Base-by-base conservation (phyloP, 2,329 filamentous ascomycete species). In the Botrytis cinerea region DNA sequence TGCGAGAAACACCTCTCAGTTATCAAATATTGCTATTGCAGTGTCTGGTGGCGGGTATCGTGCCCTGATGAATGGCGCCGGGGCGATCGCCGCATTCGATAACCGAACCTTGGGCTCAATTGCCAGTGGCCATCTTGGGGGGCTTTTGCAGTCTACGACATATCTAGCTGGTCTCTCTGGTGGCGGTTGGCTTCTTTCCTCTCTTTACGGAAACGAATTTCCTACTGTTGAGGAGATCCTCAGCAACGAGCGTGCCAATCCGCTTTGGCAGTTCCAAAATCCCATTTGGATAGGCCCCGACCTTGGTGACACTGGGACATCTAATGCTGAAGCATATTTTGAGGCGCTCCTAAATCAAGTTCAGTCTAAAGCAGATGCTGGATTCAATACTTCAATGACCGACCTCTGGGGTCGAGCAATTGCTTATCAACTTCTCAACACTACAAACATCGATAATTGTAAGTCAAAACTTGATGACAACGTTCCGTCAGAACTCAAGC, bases 401-500 rank as follows among this genome's bases (percentile, higher is more conserved):
- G 94, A 98, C 83, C 93, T 94, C 82, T 97, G 94, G 92, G 93
- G 92, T 38, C 91, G 94, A 74, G 93, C 93, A 63, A 86, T 97
- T 25, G 91, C 91, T 1, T 97, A 92, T 82, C 94, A 97, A 83
- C 87, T 97, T 67, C 88, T 97, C 80, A 92, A 95, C 80, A 92
- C 89, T 9, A 87, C 86, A 1, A 83, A 92, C 74, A 94, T 94
- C 54, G 94, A 93, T 0, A 35, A 35, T 5, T 35, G 35, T 35
- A 35, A 35, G 35, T 35, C 35, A 35, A 35, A 35, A 35, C 4
- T 35, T 35, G 4, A 35, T 35, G 35, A 35, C 35, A 35, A 4
- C 35, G 6, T 7, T 35, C 35, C 35, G 35, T 35, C 35, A 7
- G 35, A 35, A 5, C 4, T 35, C 4, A 35, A 35, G 35, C 35